Evolutionary conservation across 2,329 filamentous ascomycete species (phyloP).

Genomic region (Cladosporium oxysporum): DNA sequence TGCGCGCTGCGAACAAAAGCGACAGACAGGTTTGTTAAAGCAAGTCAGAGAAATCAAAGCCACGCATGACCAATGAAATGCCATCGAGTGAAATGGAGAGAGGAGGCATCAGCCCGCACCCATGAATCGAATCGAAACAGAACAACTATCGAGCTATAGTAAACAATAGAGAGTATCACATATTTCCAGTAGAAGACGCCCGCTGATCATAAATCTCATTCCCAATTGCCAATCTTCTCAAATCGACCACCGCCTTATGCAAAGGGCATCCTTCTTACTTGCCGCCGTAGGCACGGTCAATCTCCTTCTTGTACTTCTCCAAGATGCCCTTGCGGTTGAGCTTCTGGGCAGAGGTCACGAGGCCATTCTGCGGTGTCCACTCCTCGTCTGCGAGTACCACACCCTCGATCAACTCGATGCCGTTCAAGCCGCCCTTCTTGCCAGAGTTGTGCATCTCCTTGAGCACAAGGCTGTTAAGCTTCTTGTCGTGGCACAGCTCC

Average conservation of each 20-base stretch:
- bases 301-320: slow-evolving; percentile 54
- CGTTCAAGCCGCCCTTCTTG: slow-evolving; percentile 64
- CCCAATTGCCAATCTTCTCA: slow-evolving; percentile 10
- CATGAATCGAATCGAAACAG: slow-evolving; percentile 1
- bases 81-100: background rate
- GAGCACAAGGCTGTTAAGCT: slow-evolving; percentile 64
- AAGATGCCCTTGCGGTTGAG: slow-evolving; percentile 53
- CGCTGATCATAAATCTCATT: slow-evolving; percentile 19
- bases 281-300: slow-evolving; percentile 48
- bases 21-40: background rate
- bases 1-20: background rate
- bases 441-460: slow-evolving; percentile 70
- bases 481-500: slow-evolving; percentile 67
- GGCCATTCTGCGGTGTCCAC: slow-evolving; percentile 74
- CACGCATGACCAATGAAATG: background rate
- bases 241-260: background rate
- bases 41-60: background rate
- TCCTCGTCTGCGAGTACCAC: slow-evolving; percentile 81
- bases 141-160: background rate
- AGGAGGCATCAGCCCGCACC: background rate
- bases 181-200: slow-evolving; percentile 17
- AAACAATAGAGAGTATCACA: slow-evolving; percentile 17
- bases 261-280: background rate
- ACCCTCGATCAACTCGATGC: slow-evolving; percentile 74
- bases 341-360: slow-evolving; percentile 56